Conservation (phyloP, 148 eudicot genomes). For the Heliamphora exappendiculata region DNA sequence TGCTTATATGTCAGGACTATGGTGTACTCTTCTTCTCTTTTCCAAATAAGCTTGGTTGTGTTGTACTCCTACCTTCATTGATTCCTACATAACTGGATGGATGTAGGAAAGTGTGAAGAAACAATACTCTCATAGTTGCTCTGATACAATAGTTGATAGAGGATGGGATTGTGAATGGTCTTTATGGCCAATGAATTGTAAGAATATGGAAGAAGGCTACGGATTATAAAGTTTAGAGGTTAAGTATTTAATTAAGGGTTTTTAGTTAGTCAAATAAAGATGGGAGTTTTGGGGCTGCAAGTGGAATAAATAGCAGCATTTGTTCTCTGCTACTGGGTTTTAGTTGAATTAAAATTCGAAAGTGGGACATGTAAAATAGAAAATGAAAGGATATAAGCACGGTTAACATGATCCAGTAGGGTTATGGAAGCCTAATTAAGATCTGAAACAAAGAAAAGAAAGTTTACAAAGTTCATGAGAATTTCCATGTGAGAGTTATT, state of each 20-base stretch:
- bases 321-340: not conserved
- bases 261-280: not conserved
- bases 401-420: not conserved
- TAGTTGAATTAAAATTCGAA: not conserved
- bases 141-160: not conserved
- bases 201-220: not conserved
- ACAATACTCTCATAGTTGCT: not conserved
- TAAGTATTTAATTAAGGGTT: not conserved
- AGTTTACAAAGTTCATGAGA: not conserved
- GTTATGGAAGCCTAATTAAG: not conserved
- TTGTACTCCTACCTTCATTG: not conserved
- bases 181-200: not conserved
- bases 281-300: not conserved
- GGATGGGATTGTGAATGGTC: constrained; percentile 1
- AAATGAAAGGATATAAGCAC: not conserved
- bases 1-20: not conserved
- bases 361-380: not conserved
- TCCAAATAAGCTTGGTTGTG: not conserved
- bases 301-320: not conserved
- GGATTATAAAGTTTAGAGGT: not conserved
- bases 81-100: not conserved
- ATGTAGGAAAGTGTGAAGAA: not conserved
- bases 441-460: not conserved
- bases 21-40: not conserved
- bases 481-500: not conserved